A percentile compares a stretch with the other conserved stretches of the same genome.
Conservation (phyloP, 179 eudicot species). For the Silene noctiflora region DNA sequence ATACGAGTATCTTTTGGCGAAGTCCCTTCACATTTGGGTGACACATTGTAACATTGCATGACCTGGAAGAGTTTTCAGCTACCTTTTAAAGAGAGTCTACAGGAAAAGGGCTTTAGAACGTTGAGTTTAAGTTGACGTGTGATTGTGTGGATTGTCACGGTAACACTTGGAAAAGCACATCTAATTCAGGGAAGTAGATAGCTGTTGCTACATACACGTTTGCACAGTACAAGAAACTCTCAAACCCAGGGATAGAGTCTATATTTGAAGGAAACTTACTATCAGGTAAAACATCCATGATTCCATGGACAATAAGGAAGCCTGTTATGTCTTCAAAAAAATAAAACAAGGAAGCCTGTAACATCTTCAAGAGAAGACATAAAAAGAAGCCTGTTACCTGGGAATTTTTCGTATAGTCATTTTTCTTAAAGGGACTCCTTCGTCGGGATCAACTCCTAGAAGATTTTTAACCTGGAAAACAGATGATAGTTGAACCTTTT, state of each 20-base stretch:
- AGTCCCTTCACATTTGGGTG: not conserved
- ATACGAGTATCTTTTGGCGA: not conserved
- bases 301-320: not conserved
- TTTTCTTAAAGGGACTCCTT: constrained; percentile 74
- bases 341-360: no score
- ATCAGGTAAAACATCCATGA: not conserved
- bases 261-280: not conserved
- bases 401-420: constrained; percentile 81
- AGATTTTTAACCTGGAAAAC: constrained; percentile 76
- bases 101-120: constrained; percentile 1
- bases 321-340: constrained; percentile 22
- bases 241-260: not conserved
- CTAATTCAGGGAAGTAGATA: not conserved
- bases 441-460: constrained; percentile 70
- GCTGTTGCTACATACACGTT: not conserved
- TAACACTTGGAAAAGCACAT: not conserved
- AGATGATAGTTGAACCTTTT: constrained; percentile 2
- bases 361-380: no score
- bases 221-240: not conserved
- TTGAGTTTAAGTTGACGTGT: not conserved
- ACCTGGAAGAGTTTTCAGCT: not conserved
- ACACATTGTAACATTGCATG: not conserved
- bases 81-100: not conserved
- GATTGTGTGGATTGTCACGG: not conserved
- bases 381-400: constrained; percentile 38